Evolutionary conservation across 257 asterid species (phyloP).

Genomic region (Jacaranda copaia): DNA sequence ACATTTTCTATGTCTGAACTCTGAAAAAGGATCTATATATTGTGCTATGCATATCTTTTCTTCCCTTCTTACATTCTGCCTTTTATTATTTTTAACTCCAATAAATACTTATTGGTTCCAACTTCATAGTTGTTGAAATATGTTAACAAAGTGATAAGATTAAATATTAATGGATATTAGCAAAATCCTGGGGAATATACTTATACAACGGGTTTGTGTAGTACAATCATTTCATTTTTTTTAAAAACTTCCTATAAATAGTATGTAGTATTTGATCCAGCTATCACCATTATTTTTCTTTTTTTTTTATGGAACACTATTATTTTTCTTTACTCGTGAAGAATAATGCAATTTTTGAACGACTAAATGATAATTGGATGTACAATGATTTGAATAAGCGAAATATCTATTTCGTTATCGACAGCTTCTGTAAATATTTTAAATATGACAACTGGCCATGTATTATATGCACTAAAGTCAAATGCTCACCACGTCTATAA

Average conservation of each 20-base stretch:
- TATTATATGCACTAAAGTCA: constrained; percentile 14
- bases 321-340: background rate
- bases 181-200: constrained; percentile 28
- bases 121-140: constrained; percentile 17
- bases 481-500: background rate
- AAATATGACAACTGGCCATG: background rate
- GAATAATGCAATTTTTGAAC: background rate
- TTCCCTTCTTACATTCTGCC: background rate
- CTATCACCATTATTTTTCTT: background rate
- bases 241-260: background rate
- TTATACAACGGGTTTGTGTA: background rate
- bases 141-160: constrained; percentile 31
- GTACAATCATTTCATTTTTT: background rate
- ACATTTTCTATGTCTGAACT: constrained; percentile 28
- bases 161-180: constrained; percentile 18
- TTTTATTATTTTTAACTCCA: background rate
- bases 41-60: constrained; percentile 25
- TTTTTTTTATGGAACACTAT: too few relatives aligned
- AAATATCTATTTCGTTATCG: background rate
- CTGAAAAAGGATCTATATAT: background rate
- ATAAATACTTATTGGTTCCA: constrained; percentile 18
- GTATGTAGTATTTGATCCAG: background rate
- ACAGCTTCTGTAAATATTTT: background rate
- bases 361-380: background rate
- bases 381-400: background rate